These are phyloP conservation scores for Cladosporium sp. DNA, from an alignment of 2,329 filamentous ascomycete genomes.

Conservation along the genomic window DNA sequence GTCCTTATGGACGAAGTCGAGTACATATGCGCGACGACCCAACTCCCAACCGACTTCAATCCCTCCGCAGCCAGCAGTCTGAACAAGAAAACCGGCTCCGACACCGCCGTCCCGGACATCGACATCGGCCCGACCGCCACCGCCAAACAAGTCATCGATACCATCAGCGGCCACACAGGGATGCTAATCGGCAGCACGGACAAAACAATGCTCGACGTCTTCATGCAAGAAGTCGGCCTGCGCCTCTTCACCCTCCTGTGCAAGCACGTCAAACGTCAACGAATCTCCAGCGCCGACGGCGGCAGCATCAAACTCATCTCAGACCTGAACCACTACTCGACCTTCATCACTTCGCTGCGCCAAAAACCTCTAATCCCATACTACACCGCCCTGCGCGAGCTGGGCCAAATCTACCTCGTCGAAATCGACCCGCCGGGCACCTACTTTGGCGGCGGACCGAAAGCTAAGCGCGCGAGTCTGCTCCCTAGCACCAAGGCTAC, in stretches of 20 bases:
- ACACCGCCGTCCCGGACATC: slow-evolving; percentile 21
- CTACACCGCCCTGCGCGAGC: slow-evolving; percentile 84
- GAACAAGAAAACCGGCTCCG: slow-evolving; percentile 29
- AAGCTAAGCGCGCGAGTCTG: slow-evolving; percentile 47
- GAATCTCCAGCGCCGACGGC: slow-evolving; percentile 61
- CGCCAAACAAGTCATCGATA: slow-evolving; percentile 73
- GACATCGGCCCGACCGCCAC: slow-evolving; percentile 74
- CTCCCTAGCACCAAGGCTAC: slow-evolving; percentile 58
- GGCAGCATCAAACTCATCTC: slow-evolving; percentile 91
- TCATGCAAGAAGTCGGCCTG: slow-evolving; percentile 94
- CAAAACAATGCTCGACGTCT: slow-evolving; percentile 96
- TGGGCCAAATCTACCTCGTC: slow-evolving; percentile 94
- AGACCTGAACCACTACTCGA: slow-evolving; percentile 91
- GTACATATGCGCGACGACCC: slow-evolving; percentile 85
- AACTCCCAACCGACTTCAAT: slow-evolving; percentile 86
- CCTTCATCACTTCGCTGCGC: slow-evolving; percentile 74
- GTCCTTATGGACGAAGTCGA: slow-evolving; percentile 98
- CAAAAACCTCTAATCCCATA: slow-evolving; percentile 84
- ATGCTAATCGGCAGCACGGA: slow-evolving; percentile 95
- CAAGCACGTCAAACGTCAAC: slow-evolving; percentile 96
- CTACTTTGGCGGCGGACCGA: slow-evolving; percentile 22
- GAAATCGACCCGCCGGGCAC: slow-evolving; percentile 39
- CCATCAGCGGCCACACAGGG: slow-evolving; percentile 81
- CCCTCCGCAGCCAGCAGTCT: slow-evolving; percentile 42
- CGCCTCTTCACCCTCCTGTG: slow-evolving; percentile 87